Percentiles rank a stretch among this genome's conserved stretches.
phyloP scores from a whole-genome alignment of 2,329 filamentous ascomycete species.

The Venturia effusa region DNA sequence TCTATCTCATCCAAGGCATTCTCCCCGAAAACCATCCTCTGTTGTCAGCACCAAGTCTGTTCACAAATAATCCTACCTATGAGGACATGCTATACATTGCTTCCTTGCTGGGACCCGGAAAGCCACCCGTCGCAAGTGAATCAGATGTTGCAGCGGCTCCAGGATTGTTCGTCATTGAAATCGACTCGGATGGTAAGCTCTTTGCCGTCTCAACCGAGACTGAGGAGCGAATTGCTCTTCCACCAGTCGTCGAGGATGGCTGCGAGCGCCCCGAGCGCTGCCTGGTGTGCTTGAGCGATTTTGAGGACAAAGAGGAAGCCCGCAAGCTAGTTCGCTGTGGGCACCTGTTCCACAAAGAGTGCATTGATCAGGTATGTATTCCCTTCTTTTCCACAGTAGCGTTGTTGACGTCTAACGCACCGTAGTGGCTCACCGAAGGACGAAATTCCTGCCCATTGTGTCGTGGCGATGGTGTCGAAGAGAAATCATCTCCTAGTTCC shows the following conservation, averaged over 20 bases:
- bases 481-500: conserved; percentile 17
- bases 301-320: conserved; percentile 50
- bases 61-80: conserved; percentile 60
- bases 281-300: conserved; percentile 56
- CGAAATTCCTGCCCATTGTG: conserved; percentile 54
- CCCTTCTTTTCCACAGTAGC: neutral
- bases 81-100: conserved; percentile 63
- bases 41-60: conserved; percentile 57
- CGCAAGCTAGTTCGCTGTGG: conserved; percentile 51
- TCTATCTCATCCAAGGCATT: conserved; percentile 60
- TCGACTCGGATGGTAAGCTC: conserved; percentile 22
- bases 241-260: conserved; percentile 22
- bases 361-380: conserved; percentile 53
- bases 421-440: conserved; percentile 57
- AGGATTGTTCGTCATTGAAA: conserved; percentile 43
- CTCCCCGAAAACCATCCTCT: conserved; percentile 61
- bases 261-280: conserved; percentile 30
- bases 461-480: conserved; percentile 46
- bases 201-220: conserved; percentile 31
- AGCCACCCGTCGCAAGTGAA: conserved; percentile 55
- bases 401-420: conserved; percentile 2
- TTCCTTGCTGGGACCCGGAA: conserved; percentile 54
- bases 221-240: conserved; percentile 18
- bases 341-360: conserved; percentile 57
- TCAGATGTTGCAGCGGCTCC: conserved; percentile 53